Evolutionary conservation across 2,329 filamentous ascomycete genomes (phyloP).

Genomic region (Aspergillus candidus): DNA sequence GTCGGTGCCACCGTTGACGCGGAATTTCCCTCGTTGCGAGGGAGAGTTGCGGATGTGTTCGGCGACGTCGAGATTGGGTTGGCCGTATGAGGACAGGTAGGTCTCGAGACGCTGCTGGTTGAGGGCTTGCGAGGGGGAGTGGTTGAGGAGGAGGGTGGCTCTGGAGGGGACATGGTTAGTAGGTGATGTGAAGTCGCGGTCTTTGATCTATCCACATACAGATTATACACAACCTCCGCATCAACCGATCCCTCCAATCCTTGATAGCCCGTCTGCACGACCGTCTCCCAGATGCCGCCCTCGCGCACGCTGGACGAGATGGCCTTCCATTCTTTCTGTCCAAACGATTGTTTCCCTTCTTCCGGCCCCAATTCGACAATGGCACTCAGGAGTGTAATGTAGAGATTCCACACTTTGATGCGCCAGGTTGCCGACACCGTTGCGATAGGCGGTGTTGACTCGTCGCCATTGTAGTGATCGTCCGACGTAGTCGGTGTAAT

Average conservation of each 20-base stretch:
- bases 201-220: constrained; percentile 34
- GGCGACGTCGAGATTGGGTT: constrained; percentile 66
- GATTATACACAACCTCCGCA: constrained; percentile 71
- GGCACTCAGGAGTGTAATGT: constrained; percentile 86
- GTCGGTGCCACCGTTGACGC: constrained; percentile 58
- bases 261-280: constrained; percentile 79
- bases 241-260: constrained; percentile 87
- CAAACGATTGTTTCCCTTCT: constrained; percentile 84
- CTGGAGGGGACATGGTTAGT: constrained; percentile 44
- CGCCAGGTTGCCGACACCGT: constrained; percentile 73
- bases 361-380: constrained; percentile 83
- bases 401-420: constrained; percentile 96
- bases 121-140: constrained; percentile 72
- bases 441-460: constrained; percentile 61
- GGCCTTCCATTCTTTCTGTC: constrained; percentile 74
- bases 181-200: not conserved
- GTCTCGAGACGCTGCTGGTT: constrained; percentile 86
- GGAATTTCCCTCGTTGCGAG: constrained; percentile 29
- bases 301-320: constrained; percentile 80
- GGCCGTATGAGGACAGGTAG: constrained; percentile 72
- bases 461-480: constrained; percentile 40
- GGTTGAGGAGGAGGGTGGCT: constrained; percentile 83
- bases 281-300: constrained; percentile 90
- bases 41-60: constrained; percentile 50
- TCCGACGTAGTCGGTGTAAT: constrained; percentile 55